Evolutionary conservation across 495 filamentous ascomycete species (phyloP), one percentile per base, ranked within the genome.

Genomic region (Neurospora sp.): DNA sequence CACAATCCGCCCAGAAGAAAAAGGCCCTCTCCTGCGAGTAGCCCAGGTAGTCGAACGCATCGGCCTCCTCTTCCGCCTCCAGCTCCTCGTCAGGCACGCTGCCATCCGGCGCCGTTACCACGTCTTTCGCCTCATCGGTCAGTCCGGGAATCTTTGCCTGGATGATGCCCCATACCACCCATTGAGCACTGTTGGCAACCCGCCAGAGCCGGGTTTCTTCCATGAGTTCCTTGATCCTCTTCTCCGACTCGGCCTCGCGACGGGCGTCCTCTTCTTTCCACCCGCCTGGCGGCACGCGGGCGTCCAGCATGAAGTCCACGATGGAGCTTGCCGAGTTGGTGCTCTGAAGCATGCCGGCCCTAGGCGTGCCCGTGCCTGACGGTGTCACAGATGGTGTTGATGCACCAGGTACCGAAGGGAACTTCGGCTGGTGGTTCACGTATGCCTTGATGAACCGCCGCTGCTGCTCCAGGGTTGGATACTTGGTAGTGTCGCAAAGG

Each of bases 131-230:
- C 12, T 9, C 73, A 10, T 76, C 42, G 35, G 84, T 81, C 65
- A 85, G 75, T 5, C 88, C 93, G 0, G 91, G 87, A 7, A 93
- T 85, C 78, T 95, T 95, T 37, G 96, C 95, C 83, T 98, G 96
- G 70, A 98, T 91, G 68, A 98, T 92, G 38, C 96, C 96, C 96
- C 96, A 99, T 2, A 93, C 92, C 37, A 94, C 89, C 96, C 96
- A 99, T 79, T 94, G 90, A 3, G 93, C 94, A 22, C 91, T 92
- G 79, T 93, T 94, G 4, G 93, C 92, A 4, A 91, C 85, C 5
- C 95, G 88, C 96, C 96, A 99, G 48, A 95, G 83, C 35, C 89
- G 83, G 10, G 92, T 89, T 82, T 98, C 93, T 38, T 90, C 87
- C 75, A 96, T 77, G 38, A 98, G 83, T 70, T 85, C 86, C 39